phyloP scores from a whole-genome alignment of 345 rosid genomes.

The Euclidium syriacum region DNA sequence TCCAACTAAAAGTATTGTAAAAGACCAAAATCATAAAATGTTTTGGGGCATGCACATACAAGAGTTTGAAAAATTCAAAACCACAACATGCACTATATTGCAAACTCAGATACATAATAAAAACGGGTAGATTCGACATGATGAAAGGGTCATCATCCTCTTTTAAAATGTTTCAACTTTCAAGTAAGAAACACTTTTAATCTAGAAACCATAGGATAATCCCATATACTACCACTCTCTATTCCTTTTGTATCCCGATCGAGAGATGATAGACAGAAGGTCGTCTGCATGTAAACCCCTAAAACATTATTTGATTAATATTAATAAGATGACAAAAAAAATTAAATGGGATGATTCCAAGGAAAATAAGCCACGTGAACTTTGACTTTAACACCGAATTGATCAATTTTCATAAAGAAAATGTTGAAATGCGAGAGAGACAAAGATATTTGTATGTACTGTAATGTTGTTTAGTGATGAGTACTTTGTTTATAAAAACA shows the following conservation, averaged over 20 bases:
- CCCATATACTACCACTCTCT: too few species aligned
- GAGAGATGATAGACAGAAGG: too few species aligned
- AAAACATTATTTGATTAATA: too few species aligned
- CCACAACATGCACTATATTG: too few species aligned
- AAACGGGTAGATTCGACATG: too few species aligned
- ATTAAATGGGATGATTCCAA: slow-evolving; percentile 16
- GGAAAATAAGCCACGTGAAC: slow-evolving; percentile 22
- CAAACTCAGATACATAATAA: too few species aligned
- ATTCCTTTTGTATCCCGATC: too few species aligned
- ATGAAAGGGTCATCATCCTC: too few species aligned
- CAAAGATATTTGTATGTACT: slow-evolving; percentile 12
- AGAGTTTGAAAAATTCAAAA: background rate
- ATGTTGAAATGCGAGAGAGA: slow-evolving; percentile 19
- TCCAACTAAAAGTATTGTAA: background rate
- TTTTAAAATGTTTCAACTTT: too few species aligned
- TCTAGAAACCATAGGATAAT: too few species aligned
- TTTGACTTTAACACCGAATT: slow-evolving; percentile 22
- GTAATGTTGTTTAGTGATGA: slow-evolving; percentile 22
- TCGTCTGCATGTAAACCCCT: too few species aligned
- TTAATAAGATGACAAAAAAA: background rate
- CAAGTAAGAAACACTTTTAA: too few species aligned
- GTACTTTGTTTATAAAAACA: slow-evolving; percentile 27
- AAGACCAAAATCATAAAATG: background rate
- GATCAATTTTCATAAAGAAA: background rate
- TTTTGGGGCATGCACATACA: background rate